These are phyloP conservation scores for Sechiopsis laciniata DNA, from an alignment of 306 rosid genomes.

Conservation along the genomic window DNA sequence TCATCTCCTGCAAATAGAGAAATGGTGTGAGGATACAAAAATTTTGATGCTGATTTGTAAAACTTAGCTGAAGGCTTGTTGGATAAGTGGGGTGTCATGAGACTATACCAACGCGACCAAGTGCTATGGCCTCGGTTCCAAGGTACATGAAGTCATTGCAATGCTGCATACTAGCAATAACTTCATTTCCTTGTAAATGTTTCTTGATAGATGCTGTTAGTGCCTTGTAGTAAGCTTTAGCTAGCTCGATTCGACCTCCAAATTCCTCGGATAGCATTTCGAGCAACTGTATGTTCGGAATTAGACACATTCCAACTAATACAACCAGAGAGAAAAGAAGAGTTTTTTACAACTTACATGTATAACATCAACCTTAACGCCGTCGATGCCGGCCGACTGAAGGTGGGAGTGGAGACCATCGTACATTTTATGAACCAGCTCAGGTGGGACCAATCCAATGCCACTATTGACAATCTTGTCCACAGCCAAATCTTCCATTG, in stretches of 20 bases:
- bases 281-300: slow-evolving; percentile 38
- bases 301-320: not conserved
- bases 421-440: slow-evolving; percentile 38
- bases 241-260: slow-evolving; percentile 63
- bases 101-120: slow-evolving; percentile 61
- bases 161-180: slow-evolving; percentile 75
- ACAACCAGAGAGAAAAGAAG: not conserved
- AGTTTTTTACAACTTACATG: slow-evolving; percentile 37
- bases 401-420: slow-evolving; percentile 57
- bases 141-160: slow-evolving; percentile 80
- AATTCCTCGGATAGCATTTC: slow-evolving; percentile 64
- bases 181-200: slow-evolving; percentile 71
- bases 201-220: slow-evolving; percentile 52
- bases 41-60: not conserved
- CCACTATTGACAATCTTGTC: slow-evolving; percentile 42
- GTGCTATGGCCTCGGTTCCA: slow-evolving; percentile 63
- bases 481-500: slow-evolving; percentile 61
- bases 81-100: not conserved
- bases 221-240: slow-evolving; percentile 55
- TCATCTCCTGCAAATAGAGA: slow-evolving; percentile 49
- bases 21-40: not conserved
- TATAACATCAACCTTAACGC: slow-evolving; percentile 70
- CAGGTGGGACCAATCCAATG: slow-evolving; percentile 54
- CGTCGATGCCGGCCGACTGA: slow-evolving; percentile 47
- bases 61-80: not conserved